Base-by-base conservation (phyloP, 1,284 basidiomycete genomes). In the Tranzscheliella williamsii region DNA sequence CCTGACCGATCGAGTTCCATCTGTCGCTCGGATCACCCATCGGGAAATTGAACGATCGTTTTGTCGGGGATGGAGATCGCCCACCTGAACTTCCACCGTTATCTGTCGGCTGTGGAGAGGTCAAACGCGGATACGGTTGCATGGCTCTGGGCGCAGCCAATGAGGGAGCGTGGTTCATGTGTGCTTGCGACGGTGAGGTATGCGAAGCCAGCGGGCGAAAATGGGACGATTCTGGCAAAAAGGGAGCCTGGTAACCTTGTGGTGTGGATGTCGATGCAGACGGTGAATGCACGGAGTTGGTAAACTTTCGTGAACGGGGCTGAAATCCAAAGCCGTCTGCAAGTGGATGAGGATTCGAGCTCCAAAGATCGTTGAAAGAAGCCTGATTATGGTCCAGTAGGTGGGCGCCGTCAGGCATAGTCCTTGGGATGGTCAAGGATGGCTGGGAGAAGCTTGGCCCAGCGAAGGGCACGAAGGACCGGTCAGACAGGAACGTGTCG, bases 1-100 rank as follows among this genome's bases (percentile, higher is more conserved):
- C 45, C 52, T 65, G 64, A 8, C 53, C 54, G 24, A 72, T 65
- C 23, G 68, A 66, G 18, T 66, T 56, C 70, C 70, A 72, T 13
- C 70, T 43, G 21, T 72, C 70, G 39, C 58, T 52, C 13, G 63
- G 46, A 38, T 67, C 64, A 15, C 65, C 63, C 27, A 65, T 61
- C 4, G 52, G 57, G 33, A 68, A 70, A 36, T 53, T 61, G 62
- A 62, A 65, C 24, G 51, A 47, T 5, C 63, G 47, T 42, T 66
- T 70, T 7, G 67, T 43, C 1, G 70, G 70, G 8, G 70, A 72
- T 5, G 67, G 65, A 12, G 70, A 65, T n/a, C 67, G 48, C 13
- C 50, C 67, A 23, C 40, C 40, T 12, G 51, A 42, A 20, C 32
- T 21, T 27, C 34, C 32, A 7, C 22, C 38, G 17, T 36, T 21